These are phyloP conservation scores for Venturia oleaginea DNA, from an alignment of 2,329 filamentous ascomycete species.

Conservation along the genomic window DNA sequence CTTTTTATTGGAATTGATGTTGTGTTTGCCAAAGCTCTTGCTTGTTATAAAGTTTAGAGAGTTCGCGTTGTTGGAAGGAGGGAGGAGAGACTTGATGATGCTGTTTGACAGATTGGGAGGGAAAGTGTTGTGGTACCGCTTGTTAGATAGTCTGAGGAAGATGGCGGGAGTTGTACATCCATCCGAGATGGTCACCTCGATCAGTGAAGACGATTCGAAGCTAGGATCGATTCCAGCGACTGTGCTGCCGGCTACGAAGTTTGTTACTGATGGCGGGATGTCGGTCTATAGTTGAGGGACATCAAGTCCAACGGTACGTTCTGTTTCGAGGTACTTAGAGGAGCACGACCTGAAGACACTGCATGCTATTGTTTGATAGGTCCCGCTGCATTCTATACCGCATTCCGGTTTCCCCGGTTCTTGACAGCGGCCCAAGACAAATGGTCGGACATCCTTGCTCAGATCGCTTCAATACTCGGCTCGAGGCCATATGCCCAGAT, in stretches of 20 bases:
- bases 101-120: constrained; percentile 23
- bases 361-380: too few relatives aligned
- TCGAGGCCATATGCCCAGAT: background rate
- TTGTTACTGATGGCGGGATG: constrained; percentile 8
- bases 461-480: background rate
- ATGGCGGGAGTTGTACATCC: constrained; percentile 36
- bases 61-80: constrained; percentile 39
- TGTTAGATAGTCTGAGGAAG: constrained; percentile 28
- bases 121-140: constrained; percentile 30
- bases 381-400: too few relatives aligned
- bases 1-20: constrained; percentile 23
- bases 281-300: too few relatives aligned
- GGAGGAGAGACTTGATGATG: constrained; percentile 31
- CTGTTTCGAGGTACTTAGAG: too few relatives aligned
- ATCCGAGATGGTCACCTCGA: constrained; percentile 30
- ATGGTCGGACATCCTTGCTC: background rate
- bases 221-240: background rate
- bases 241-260: background rate
- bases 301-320: too few relatives aligned
- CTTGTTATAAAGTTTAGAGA: constrained; percentile 31
- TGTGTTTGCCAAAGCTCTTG: constrained; percentile 33
- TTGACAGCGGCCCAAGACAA: background rate
- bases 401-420: background rate
- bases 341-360: too few relatives aligned
- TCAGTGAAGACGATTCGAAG: constrained; percentile 5